These are phyloP conservation scores for Leucocoprinus sp. DNA, from an alignment of 768 basidiomycete genomes.

Conservation along the genomic window DNA sequence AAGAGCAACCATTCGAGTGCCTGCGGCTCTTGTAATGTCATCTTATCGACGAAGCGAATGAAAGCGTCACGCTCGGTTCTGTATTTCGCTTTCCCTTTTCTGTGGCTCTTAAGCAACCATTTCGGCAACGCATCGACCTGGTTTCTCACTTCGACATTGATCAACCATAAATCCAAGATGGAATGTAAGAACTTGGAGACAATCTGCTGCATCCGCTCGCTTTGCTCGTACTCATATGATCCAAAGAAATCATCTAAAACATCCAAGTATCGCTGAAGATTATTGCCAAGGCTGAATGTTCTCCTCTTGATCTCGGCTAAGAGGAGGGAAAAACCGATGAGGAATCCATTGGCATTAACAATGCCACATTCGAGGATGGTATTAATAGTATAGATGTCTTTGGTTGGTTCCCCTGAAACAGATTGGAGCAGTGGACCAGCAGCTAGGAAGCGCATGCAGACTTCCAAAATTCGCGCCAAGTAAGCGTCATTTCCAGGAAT, in stretches of 20 bases:
- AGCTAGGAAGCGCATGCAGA: slow-evolving; percentile 54
- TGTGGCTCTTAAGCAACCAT: slow-evolving; percentile 44
- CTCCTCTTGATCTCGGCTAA: slow-evolving; percentile 47
- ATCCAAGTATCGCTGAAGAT: slow-evolving; percentile 46
- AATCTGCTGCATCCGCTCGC: slow-evolving; percentile 44
- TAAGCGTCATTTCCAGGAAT: slow-evolving; percentile 14
- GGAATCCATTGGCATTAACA: slow-evolving; percentile 40
- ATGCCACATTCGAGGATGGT: slow-evolving; percentile 39
- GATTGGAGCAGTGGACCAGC: slow-evolving; percentile 58
- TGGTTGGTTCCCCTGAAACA: slow-evolving; percentile 46
- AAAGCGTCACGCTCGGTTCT: slow-evolving; percentile 67
- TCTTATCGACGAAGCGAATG: slow-evolving; percentile 51
- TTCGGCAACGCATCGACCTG: slow-evolving; percentile 32
- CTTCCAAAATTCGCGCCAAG: slow-evolving; percentile 30
- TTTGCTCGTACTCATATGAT: slow-evolving; percentile 47
- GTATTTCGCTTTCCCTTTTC: slow-evolving; percentile 33
- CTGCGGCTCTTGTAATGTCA: slow-evolving; percentile 55
- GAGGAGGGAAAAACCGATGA: slow-evolving; percentile 48
- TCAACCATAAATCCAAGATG: slow-evolving; percentile 54
- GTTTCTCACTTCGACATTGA: slow-evolving; percentile 5
- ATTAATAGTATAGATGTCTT: slow-evolving; percentile 53
- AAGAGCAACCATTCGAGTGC: slow-evolving; percentile 38
- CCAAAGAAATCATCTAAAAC: slow-evolving; percentile 44
- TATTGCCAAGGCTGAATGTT: slow-evolving; percentile 42
- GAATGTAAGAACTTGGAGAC: slow-evolving; percentile 55